Base-by-base conservation (phyloP, 2,329 filamentous ascomycete genomes). In the Daldinia eschscholtzii region DNA sequence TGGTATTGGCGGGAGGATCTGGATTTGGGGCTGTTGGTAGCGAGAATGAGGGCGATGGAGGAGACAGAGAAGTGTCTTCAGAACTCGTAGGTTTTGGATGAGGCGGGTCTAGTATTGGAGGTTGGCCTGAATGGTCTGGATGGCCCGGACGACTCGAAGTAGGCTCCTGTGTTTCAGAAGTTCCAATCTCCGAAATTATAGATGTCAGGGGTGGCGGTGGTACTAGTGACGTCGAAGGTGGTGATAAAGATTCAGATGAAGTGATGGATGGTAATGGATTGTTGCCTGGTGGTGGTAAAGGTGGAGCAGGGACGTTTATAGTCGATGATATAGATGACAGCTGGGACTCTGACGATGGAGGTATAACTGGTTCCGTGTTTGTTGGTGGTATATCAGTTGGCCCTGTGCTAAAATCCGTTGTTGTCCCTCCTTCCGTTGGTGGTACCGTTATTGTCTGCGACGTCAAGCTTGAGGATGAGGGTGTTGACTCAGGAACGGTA, bases 101-200 rank as follows among this genome's bases (percentile, higher is more conserved):
- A n/a, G 33, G 42, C 50, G 56, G 20, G 26, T 46, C 35, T 28
- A 42, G 26, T 57, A 41, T 35, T 39, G 57, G 53, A n/a, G 58
- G 58, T 33, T 56, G 35, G 5, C 39, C 35, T 46, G 56, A 23
- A 37, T 46, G 41, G 12, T 37, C 42, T 20, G 44, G 37, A 18
- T 20, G 13, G 2, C 58, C 41, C 28, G 59, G 56, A 26, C 50
- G 35, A 28, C 23, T 35, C 20, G 57, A 60, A 30, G 58, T 39
- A n/a, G 58, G 33, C 1, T 59, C 53, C 37, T 62, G 57, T 6
- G 23, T 26, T 28, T 23, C 57, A 12, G 64, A 39, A 28, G 20
- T 39, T 35, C 18, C 6, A n/a, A 30, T 6, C 5, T 35, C 6
- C 9, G 53, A 44, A 9, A 44, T 6, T n/a, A 42, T 15, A 42